A percentile compares a stretch with the other conserved stretches of the same genome.
Evolutionary conservation across 2,329 filamentous ascomycete genomes (phyloP).

Genomic region (Pseudocercospora ulei): DNA sequence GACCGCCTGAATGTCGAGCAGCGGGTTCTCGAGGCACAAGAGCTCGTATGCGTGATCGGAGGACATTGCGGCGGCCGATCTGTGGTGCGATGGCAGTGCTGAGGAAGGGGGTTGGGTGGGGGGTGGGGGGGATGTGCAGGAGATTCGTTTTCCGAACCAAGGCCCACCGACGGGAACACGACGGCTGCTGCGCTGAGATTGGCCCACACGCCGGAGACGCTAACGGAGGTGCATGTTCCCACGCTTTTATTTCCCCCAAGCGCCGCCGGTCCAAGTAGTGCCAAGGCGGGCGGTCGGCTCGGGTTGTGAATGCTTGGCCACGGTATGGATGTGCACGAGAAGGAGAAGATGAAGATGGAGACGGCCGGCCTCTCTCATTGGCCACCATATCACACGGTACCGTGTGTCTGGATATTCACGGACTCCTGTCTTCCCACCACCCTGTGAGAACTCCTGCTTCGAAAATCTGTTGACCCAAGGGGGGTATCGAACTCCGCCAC

Average conservation of each 20-base stretch:
- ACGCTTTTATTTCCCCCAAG: no score
- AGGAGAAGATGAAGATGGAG: neutral
- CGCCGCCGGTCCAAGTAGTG: no score
- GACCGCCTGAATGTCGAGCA: slow-evolving; percentile 88
- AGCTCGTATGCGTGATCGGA: slow-evolving; percentile 61
- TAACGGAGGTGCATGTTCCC: no score
- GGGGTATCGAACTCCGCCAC: slow-evolving; percentile 4
- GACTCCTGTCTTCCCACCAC: no score
- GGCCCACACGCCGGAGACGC: no score
- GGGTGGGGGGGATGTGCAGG: neutral
- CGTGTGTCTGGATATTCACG: neutral
- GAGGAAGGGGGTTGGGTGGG: neutral
- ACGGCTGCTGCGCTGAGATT: no score
- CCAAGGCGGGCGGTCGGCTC: no score
- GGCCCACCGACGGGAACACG: no score
- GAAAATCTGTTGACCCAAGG: slow-evolving; percentile 4
- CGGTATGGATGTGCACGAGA: neutral
- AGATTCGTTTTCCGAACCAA: neutral
- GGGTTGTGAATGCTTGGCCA: no score
- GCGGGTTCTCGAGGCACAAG: slow-evolving; percentile 91
- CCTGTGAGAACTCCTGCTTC: slow-evolving; percentile 1
- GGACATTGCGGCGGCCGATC: slow-evolving; percentile 18
- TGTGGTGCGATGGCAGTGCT: slow-evolving; percentile 3
- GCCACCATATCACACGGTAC: neutral
- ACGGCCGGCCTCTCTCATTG: neutral